These are phyloP conservation scores for Tricladium varicosporioides DNA, from an alignment of 2,329 filamentous ascomycete species.

Conservation along the genomic window DNA sequence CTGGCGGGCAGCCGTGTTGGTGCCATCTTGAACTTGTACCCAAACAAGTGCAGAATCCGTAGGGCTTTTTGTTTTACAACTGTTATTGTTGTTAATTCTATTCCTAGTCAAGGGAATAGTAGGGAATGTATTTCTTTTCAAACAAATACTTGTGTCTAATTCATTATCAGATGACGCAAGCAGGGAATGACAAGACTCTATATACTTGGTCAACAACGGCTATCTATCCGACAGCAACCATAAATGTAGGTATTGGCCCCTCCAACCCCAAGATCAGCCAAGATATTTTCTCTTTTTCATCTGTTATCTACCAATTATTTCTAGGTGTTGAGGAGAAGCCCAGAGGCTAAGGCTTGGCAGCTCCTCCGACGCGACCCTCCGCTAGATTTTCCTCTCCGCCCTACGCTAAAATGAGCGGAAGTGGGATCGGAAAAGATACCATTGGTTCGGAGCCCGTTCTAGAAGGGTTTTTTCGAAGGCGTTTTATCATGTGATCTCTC, in stretches of 20 bases:
- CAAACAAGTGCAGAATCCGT: neutral
- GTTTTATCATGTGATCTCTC: neutral
- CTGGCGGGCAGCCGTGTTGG: conserved; percentile 12
- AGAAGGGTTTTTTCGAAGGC: neutral
- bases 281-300: conserved; percentile 2
- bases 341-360: conserved; percentile 14
- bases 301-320: conserved; percentile 1
- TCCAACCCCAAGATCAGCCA: conserved; percentile 9
- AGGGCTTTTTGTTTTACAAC: neutral
- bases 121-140: conserved; percentile 23
- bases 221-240: neutral
- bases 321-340: conserved; percentile 1
- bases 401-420: neutral
- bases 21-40: conserved; percentile 15
- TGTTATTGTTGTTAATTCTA: conserved; percentile 18
- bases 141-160: conserved; percentile 6
- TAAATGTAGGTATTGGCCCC: conserved; percentile 2
- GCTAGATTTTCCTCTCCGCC: too few species aligned
- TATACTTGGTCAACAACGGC: conserved; percentile 6
- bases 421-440: neutral
- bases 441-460: neutral
- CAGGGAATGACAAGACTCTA: conserved; percentile 7
- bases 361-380: neutral
- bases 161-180: neutral
- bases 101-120: conserved; percentile 34